Base-by-base conservation (phyloP, 495 filamentous ascomycete species). In the Evernia prunastri region DNA sequence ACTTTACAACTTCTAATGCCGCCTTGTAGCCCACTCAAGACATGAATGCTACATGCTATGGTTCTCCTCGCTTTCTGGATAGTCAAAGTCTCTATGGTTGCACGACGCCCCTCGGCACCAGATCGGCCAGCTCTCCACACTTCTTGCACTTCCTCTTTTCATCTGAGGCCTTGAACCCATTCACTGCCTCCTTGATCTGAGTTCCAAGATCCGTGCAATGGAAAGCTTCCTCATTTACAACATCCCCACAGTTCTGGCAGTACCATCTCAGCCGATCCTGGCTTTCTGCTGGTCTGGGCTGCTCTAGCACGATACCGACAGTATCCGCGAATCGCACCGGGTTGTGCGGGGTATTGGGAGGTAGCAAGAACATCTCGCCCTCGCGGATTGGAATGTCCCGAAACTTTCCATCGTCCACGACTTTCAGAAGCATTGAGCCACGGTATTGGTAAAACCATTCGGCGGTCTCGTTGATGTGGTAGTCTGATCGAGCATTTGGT, bases 381-480 rank as follows among this genome's bases (percentile, higher is more conserved):
- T 98, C 92, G 67, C 85, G 81, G 72, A 98, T 96, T 56, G 87
- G 81, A 61, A 98, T 87, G 74, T 98, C 94, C 61, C 84, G 81
- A 76, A 96, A 96, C 15, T 76, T 73, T 33, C 78, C 79, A 6
- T 74, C 74, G 61, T 88, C 84, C 39, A 97, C 91, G 4, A 94
- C 90, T 71, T 95, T 96, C 58, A 98, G 86, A 25, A 97, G 79
- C 94, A 98, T 96, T 33, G 84, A 84, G 57, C 94, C 94, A 63
- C 85, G 84, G 80, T 96, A 89, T 73, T 97, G 93, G 81, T 95
- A 98, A 83, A 97, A 98, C 85, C 91, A 97, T 71, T 98, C 94
- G 10, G 94, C 86, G 0, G 94, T 98, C 59, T 86, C 79, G 79
- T 98, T 98, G 80, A 98, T 96, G 81, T 97, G 94, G 79, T 96